Evolutionary conservation across 805 yeast genomes (phyloP).

Genomic region (Lachancea sp.): DNA sequence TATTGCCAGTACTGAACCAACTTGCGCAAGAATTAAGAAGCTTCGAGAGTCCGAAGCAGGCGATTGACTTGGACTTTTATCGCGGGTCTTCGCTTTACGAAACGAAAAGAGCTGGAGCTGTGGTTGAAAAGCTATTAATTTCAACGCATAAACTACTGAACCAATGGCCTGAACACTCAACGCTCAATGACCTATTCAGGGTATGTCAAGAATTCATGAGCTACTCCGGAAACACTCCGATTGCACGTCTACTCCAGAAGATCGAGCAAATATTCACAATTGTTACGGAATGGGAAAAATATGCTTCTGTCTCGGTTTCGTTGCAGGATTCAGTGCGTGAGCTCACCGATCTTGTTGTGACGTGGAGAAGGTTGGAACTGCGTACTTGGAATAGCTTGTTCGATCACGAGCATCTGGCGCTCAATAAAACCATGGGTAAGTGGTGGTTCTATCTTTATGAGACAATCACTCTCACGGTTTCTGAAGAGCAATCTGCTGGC

Average conservation of each 20-base stretch:
- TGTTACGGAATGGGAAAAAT: conserved; percentile 89
- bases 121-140: conserved; percentile 41
- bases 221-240: conserved; percentile 60
- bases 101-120: conserved; percentile 48
- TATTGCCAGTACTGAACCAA: conserved; percentile 34
- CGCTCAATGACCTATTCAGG: conserved; percentile 59
- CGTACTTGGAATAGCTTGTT: conserved; percentile 79
- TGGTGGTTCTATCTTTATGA: conserved; percentile 95
- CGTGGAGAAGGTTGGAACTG: conserved; percentile 88
- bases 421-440: conserved; percentile 50
- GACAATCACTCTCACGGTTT: conserved; percentile 48
- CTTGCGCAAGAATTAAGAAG: conserved; percentile 31
- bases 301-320: conserved; percentile 74
- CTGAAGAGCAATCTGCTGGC: conserved; percentile 18
- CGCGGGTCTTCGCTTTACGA: conserved; percentile 55
- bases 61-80: conserved; percentile 51
- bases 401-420: conserved; percentile 48
- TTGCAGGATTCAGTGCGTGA: conserved; percentile 48
- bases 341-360: conserved; percentile 63
- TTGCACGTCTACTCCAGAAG: conserved; percentile 72
- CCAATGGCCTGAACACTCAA: conserved; percentile 95
- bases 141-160: conserved; percentile 43
- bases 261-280: conserved; percentile 80
- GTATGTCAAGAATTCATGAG: conserved; percentile 60
- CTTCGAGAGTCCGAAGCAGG: conserved; percentile 14